These are phyloP conservation scores for Achaetomium macrosporum DNA, from an alignment of 2,329 filamentous ascomycete species.

Conservation along the genomic window DNA sequence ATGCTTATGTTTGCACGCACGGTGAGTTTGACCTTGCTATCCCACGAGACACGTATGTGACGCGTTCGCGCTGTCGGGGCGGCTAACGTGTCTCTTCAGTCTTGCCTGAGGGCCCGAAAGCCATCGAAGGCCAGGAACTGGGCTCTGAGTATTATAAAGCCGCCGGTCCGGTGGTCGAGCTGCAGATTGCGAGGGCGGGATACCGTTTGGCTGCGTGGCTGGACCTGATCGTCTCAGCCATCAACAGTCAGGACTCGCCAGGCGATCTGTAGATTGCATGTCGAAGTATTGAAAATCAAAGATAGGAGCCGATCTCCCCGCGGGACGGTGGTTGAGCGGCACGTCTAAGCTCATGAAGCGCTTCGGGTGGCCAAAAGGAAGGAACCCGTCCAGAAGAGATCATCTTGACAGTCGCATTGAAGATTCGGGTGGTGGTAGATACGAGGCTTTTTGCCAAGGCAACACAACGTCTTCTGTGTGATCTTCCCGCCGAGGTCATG, in stretches of 20 bases:
- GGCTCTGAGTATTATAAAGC: constrained; percentile 57
- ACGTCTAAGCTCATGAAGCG: neutral
- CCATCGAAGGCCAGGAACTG: constrained; percentile 55
- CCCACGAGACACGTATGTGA: neutral
- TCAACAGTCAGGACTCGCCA: constrained; percentile 9
- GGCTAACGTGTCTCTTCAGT: constrained; percentile 36
- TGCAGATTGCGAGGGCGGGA: constrained; percentile 62
- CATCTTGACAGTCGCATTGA: neutral
- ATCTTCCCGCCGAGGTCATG: constrained; percentile 13
- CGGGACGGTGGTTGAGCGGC: neutral
- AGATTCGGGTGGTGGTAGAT: neutral
- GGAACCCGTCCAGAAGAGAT: constrained; percentile 5
- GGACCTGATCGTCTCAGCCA: constrained; percentile 49
- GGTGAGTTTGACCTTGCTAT: constrained; percentile 38
- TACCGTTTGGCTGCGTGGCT: constrained; percentile 64
- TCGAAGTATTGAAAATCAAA: neutral
- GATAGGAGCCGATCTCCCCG: constrained; percentile 1
- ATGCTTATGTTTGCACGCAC: constrained; percentile 56
- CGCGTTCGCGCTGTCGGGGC: constrained; percentile 4
- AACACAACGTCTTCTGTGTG: constrained; percentile 8
- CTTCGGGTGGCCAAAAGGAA: neutral
- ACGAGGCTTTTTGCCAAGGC: neutral
- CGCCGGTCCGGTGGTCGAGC: constrained; percentile 58
- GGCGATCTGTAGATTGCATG: constrained; percentile 16
- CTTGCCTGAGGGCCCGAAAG: constrained; percentile 54